These are phyloP conservation scores for Tilletiopsis washingtonensis DNA, from an alignment of 1,284 basidiomycete species.

Conservation along the genomic window DNA sequence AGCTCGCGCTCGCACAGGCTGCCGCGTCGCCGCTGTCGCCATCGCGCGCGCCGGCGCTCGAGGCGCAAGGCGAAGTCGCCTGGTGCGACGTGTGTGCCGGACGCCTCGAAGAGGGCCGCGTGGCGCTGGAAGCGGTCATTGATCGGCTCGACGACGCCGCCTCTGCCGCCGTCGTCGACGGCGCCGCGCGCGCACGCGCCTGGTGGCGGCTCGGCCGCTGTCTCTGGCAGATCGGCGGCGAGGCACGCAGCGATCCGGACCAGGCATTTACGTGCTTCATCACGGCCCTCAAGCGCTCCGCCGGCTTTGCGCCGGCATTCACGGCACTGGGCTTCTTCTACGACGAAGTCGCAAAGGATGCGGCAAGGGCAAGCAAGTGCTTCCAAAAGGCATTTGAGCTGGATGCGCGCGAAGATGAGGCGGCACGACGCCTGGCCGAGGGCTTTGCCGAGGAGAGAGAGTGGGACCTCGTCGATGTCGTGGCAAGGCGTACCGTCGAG, in stretches of 20 bases:
- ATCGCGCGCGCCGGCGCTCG: constrained; percentile 53
- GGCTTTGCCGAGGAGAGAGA: constrained; percentile 87
- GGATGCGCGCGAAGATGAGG: constrained; percentile 76
- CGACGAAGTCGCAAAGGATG: constrained; percentile 62
- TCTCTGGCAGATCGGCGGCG: constrained; percentile 66
- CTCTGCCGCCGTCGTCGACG: constrained; percentile 48
- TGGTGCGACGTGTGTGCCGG: constrained; percentile 71
- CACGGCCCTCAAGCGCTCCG: constrained; percentile 65
- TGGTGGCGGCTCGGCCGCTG: constrained; percentile 76
- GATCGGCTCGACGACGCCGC: constrained; percentile 53
- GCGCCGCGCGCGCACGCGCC: constrained; percentile 59
- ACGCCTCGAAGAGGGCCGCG: constrained; percentile 54
- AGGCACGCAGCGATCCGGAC: constrained; percentile 29
- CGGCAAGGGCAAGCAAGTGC: constrained; percentile 79
- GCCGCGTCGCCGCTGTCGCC: constrained; percentile 20
- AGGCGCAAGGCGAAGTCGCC: constrained; percentile 70
- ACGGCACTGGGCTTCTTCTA: constrained; percentile 91
- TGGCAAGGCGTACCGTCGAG: constrained; percentile 82
- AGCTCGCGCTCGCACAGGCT: constrained; percentile 9
- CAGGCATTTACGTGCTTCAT: constrained; percentile 62
- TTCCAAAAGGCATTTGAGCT: constrained; percentile 98
- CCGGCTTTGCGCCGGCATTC: constrained; percentile 79
- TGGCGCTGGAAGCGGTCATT: constrained; percentile 59
- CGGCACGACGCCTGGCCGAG: constrained; percentile 73
- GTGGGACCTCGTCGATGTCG: constrained; percentile 91